Base-by-base conservation (phyloP, 805 yeast genomes). In the Candida nitratophila region DNA sequence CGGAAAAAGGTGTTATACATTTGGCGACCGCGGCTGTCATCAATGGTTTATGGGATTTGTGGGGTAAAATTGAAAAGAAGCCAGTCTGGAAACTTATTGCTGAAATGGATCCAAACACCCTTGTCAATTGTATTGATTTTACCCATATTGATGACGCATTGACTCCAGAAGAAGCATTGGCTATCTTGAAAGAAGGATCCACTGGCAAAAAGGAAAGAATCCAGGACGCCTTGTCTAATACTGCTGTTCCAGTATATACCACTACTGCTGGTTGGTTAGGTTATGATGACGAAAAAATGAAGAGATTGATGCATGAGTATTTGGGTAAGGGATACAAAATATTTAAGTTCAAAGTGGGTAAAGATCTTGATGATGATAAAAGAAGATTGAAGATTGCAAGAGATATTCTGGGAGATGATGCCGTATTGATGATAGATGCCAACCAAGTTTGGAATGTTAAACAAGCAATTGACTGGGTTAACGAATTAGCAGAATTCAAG, bases 191-290 rank as follows among this genome's bases (percentile, higher is more conserved):
- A 43, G 48, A 57, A 37, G 56, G 63, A 10, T 53, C 54, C 22
- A 42, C 32, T 1, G 69, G 65, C 10, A 69, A 66, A 50, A 59
- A 53, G 38, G 51, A 54, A 38, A 49, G 71, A 41, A 30, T 66
- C 29, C 38, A 59, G 40, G 63, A 62, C 17, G 71, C 70, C 4
- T 38, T 49, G 16, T 49, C 53, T 29, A 58, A 60, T 47, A 45
- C 45, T 9, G 73, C 71, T 2, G 73, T 69, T 21, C 73, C 71
- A 3, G 69, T 69, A 5, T 69, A 69, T 48, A 68, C 73, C 26
- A 69, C 73, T n/a, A 57, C 69, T 31, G 72, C 73, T 5, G 73
- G 73, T 16, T 69, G 73, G 73, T 55, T 69, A 16, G 72, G 70
- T 7, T 69, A 63, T 47, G 48, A 55, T 30, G 73, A 66, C 36